Evolutionary conservation across 2,329 filamentous ascomycete species (phyloP).

Genomic region (Samsoniella hepiali): DNA sequence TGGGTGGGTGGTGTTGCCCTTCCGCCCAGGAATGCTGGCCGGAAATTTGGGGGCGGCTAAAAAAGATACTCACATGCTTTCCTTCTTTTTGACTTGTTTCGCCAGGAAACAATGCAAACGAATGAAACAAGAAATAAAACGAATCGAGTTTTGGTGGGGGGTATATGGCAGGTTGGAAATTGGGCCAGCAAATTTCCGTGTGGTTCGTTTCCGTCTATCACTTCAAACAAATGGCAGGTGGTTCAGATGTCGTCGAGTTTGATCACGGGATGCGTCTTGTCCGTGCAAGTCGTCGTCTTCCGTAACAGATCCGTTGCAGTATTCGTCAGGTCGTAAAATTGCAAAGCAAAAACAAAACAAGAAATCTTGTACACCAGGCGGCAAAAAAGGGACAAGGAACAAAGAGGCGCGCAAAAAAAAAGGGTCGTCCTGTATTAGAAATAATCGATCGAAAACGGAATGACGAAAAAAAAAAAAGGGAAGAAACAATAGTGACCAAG

Average conservation of each 20-base stretch:
- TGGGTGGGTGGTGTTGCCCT: neutral
- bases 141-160: neutral
- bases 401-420: neutral
- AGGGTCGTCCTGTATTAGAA: neutral
- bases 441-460: neutral
- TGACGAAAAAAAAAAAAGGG: neutral
- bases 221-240: neutral
- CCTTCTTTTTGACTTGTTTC: neutral
- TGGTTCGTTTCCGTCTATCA: neutral
- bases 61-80: neutral
- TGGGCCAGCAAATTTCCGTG: slow-evolving; percentile 2
- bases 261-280: neutral
- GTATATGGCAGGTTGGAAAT: neutral
- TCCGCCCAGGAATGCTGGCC: neutral
- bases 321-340: too few species aligned
- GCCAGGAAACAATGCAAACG: slow-evolving; percentile 5
- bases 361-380: neutral
- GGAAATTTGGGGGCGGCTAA: neutral
- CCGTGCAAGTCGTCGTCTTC: too few species aligned
- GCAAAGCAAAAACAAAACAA: too few species aligned
- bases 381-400: neutral
- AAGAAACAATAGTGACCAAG: neutral
- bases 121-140: neutral
- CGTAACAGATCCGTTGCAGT: too few species aligned
- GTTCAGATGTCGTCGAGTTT: neutral